Evolutionary conservation across 208 protist species (phyloP).

Genomic region (Porcisia hertigi): DNA sequence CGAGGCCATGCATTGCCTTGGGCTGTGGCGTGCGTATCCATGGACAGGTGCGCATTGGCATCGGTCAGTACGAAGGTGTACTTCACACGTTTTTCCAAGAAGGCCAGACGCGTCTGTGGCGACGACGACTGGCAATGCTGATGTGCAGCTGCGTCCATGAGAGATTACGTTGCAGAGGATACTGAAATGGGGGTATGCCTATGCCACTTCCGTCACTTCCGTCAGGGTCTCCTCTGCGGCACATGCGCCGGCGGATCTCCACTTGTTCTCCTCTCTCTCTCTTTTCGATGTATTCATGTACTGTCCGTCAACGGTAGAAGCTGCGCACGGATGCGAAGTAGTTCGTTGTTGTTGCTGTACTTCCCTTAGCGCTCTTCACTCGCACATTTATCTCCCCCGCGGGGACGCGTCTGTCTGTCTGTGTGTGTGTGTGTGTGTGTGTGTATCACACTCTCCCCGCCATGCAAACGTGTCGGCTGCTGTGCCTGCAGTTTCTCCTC

Average conservation of each 20-base stretch:
- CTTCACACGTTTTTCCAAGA: not conserved
- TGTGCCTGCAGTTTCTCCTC: constrained; percentile 32
- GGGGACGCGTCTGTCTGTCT: not conserved
- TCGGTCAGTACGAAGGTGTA: not conserved
- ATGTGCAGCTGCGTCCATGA: not conserved
- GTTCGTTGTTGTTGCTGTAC: not conserved
- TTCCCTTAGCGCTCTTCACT: not conserved
- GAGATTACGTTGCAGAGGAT: not conserved
- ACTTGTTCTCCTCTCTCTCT: not conserved
- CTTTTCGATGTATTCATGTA: not conserved
- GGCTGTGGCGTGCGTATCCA: not conserved
- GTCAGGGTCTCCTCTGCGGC: not conserved
- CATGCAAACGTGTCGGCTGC: not conserved
- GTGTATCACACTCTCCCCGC: not conserved
- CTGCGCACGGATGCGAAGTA: too few species aligned
- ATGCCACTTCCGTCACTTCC: not conserved
- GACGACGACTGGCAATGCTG: not conserved
- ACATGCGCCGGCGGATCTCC: not conserved
- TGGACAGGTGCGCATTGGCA: not conserved
- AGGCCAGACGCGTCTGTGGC: not conserved
- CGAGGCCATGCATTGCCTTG: not conserved
- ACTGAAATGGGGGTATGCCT: not conserved
- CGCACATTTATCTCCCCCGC: too few species aligned
- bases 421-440: not conserved
- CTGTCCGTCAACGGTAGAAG: not conserved